Conservation (phyloP, 2,329 filamentous ascomycete species). For the Lasiodiplodia sp. region DNA sequence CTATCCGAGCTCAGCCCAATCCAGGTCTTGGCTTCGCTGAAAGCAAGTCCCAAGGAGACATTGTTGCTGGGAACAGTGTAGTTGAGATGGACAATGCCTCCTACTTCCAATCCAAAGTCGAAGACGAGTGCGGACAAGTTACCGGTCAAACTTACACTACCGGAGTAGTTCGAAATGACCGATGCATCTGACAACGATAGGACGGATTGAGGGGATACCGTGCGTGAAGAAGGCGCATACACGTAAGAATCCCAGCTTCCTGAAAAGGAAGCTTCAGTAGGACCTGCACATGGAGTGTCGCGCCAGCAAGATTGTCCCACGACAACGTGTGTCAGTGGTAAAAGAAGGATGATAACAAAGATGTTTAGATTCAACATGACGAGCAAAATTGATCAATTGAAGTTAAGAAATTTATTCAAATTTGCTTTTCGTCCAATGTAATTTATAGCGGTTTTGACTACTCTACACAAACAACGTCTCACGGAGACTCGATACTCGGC, state of each 20-base stretch:
- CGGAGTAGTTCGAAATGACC: background rate
- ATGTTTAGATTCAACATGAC: too few relatives aligned
- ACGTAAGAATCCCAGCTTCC: background rate
- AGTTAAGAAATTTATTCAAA: too few relatives aligned
- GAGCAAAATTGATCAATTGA: too few relatives aligned
- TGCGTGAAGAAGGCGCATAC: background rate
- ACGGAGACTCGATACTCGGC: too few relatives aligned
- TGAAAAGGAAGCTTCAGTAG: too few relatives aligned
- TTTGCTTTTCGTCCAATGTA: too few relatives aligned
- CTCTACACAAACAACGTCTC: too few relatives aligned
- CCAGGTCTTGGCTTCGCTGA: background rate
- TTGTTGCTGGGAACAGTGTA: background rate
- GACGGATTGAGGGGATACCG: background rate
- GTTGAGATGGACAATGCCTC: background rate
- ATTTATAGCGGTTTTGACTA: too few relatives aligned
- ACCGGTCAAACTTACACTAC: background rate
- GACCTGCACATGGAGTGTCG: too few relatives aligned
- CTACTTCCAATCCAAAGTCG: background rate
- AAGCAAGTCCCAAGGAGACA: background rate
- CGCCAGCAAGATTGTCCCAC: too few relatives aligned
- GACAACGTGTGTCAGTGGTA: too few relatives aligned
- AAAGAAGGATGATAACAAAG: too few relatives aligned
- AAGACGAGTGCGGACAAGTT: background rate
- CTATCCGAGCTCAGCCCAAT: background rate
- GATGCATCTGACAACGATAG: background rate